A percentile compares a stretch with the other conserved stretches of the same genome.
phyloP scores from a whole-genome alignment of 768 basidiomycete species.

The Dioszegia aurantiaca region DNA sequence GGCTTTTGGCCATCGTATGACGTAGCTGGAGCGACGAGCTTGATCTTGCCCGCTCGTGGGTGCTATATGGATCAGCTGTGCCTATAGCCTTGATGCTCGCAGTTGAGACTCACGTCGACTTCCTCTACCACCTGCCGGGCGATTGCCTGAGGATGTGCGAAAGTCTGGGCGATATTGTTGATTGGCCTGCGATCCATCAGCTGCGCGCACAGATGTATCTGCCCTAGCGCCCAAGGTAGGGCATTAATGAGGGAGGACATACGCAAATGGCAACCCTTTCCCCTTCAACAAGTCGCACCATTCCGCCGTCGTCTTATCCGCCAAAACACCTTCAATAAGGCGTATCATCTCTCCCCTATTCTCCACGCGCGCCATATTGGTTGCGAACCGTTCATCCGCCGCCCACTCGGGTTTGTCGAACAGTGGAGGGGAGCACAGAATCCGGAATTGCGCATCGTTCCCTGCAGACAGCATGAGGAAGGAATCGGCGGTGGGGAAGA shows the following conservation, averaged over 20 bases:
- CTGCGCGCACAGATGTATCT: too few relatives aligned
- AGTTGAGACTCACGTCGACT: slow-evolving; percentile 62
- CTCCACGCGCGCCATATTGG: slow-evolving; percentile 71
- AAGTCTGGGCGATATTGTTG: slow-evolving; percentile 85
- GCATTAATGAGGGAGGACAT: too few relatives aligned
- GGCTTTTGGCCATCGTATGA: slow-evolving; percentile 70
- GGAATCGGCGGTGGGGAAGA: slow-evolving; percentile 79
- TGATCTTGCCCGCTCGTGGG: slow-evolving; percentile 70
- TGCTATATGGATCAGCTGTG: slow-evolving; percentile 55
- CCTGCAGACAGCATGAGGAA: slow-evolving; percentile 92
- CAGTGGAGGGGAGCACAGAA: slow-evolving; percentile 60
- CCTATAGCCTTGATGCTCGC: background rate
- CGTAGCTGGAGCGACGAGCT: slow-evolving; percentile 76
- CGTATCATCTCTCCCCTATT: slow-evolving; percentile 69
- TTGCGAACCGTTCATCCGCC: slow-evolving; percentile 64
- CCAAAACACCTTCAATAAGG: slow-evolving; percentile 65
- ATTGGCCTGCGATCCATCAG: slow-evolving; percentile 60
- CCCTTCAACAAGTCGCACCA: slow-evolving; percentile 77
- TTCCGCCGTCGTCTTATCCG: slow-evolving; percentile 61
- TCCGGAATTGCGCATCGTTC: slow-evolving; percentile 78
- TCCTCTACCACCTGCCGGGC: slow-evolving; percentile 74
- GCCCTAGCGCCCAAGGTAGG: too few relatives aligned
- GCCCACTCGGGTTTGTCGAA: slow-evolving; percentile 64
- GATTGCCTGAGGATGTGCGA: slow-evolving; percentile 78
- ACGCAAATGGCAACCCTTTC: slow-evolving; percentile 59